Percentiles rank a stretch among this genome's conserved stretches.
phyloP scores from a whole-genome alignment of 148 eudicot species.

The Rheum nobile region DNA sequence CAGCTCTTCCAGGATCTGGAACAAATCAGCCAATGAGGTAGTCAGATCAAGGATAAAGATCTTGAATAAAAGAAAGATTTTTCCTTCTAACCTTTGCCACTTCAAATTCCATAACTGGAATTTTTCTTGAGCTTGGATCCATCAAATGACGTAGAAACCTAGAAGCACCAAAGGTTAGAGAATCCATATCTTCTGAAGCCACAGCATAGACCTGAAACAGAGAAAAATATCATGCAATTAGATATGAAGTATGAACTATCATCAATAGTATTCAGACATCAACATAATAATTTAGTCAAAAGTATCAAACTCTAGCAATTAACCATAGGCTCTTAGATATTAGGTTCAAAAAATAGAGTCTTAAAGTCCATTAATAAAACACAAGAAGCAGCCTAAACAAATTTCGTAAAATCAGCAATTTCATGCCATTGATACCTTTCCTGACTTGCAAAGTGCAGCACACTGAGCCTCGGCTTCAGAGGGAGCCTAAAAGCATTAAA shows the following conservation, averaged over 20 bases:
- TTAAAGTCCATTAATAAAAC: not conserved
- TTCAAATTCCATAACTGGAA: constrained; percentile 98
- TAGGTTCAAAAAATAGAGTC: not conserved
- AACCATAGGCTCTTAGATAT: not conserved
- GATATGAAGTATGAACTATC: not conserved
- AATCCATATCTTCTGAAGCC: constrained; percentile 99
- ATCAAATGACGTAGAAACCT: constrained; percentile 91
- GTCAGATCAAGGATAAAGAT: not conserved
- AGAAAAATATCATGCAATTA: not conserved
- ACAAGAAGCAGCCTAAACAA: not conserved
- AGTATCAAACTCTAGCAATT: not conserved
- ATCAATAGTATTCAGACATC: not conserved
- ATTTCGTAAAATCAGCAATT: not conserved
- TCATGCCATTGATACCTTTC: constrained; percentile 36
- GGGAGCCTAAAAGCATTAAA: constrained; percentile 51
- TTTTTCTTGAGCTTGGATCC: constrained; percentile 96
- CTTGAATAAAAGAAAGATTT: not conserved
- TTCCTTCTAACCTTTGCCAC: constrained; percentile 52
- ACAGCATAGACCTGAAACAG: constrained; percentile 74
- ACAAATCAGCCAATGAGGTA: constrained; percentile 6
- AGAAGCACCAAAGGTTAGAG: constrained; percentile 94
- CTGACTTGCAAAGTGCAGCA: constrained; percentile 91
- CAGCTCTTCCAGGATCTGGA: constrained; percentile 82
- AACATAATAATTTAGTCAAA: not conserved
- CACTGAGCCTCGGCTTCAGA: constrained; percentile 98